A percentile compares a stretch with the other conserved stretches of the same genome.
Evolutionary conservation across 2,329 filamentous ascomycete species (phyloP).

Genomic region (Sarocladium strictum): DNA sequence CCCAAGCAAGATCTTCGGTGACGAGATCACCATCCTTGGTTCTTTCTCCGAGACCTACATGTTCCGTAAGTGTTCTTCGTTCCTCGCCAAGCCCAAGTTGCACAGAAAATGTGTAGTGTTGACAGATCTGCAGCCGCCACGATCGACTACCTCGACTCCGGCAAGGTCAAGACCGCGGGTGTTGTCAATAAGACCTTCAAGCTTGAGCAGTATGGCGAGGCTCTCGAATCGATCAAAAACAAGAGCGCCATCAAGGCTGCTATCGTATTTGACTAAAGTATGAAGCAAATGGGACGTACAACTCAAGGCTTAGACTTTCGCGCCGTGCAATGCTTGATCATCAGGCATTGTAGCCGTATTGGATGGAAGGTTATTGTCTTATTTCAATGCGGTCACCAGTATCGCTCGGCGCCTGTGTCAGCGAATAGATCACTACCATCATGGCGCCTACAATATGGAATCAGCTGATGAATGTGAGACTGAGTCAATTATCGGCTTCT

Average conservation of each 20-base stretch:
- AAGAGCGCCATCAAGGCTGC: constrained; percentile 70
- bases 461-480: too few relatives aligned
- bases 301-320: neutral
- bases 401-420: too few relatives aligned
- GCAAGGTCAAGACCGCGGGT: constrained; percentile 57
- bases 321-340: neutral
- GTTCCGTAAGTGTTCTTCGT: constrained; percentile 58
- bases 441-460: too few relatives aligned
- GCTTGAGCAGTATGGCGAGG: constrained; percentile 67
- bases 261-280: constrained; percentile 59
- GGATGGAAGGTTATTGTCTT: too few relatives aligned
- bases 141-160: constrained; percentile 48
- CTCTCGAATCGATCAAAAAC: constrained; percentile 64
- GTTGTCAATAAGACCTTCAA: constrained; percentile 70
- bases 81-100: too few relatives aligned
- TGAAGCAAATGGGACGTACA: neutral
- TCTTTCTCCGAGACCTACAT: constrained; percentile 70
- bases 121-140: constrained; percentile 29
- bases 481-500: neutral
- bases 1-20: constrained; percentile 64
- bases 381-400: too few relatives aligned
- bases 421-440: neutral
- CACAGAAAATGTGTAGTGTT: constrained; percentile 10
- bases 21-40: constrained; percentile 66
- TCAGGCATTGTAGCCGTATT: neutral